Conservation (phyloP, 2,329 filamentous ascomycete species). For the Nakataea oryzae region DNA sequence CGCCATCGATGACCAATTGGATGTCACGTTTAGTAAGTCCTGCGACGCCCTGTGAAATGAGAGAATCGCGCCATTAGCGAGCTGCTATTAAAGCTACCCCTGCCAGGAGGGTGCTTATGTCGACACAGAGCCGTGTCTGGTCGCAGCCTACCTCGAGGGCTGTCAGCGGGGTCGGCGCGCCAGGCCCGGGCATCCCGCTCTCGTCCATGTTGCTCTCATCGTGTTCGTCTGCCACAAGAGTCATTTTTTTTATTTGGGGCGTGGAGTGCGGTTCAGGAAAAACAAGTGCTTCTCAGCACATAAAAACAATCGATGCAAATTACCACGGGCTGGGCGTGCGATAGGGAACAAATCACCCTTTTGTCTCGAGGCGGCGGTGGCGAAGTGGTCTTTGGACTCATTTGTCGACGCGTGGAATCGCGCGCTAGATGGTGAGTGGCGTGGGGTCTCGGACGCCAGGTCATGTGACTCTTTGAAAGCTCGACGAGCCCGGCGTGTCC, state of each 20-base stretch:
- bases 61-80: not conserved
- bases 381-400: not conserved
- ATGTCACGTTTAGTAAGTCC: constrained; percentile 94
- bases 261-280: not conserved
- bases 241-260: constrained; percentile 31
- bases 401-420: not conserved
- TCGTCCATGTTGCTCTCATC: constrained; percentile 63
- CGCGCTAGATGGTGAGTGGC: not conserved
- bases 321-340: not conserved
- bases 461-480: not conserved
- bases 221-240: constrained; percentile 41
- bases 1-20: constrained; percentile 82
- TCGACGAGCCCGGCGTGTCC: no score
- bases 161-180: constrained; percentile 81
- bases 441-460: not conserved
- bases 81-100: not conserved
- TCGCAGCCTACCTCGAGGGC: constrained; percentile 64
- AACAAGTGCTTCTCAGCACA: not conserved
- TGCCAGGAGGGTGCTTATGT: not conserved
- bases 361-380: not conserved
- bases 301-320: not conserved
- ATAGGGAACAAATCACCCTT: not conserved
- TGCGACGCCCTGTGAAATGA: constrained; percentile 58
- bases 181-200: constrained; percentile 64
- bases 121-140: not conserved